These are phyloP conservation scores for Pyrus betulifolia DNA, from an alignment of 306 rosid genomes.

Conservation along the genomic window DNA sequence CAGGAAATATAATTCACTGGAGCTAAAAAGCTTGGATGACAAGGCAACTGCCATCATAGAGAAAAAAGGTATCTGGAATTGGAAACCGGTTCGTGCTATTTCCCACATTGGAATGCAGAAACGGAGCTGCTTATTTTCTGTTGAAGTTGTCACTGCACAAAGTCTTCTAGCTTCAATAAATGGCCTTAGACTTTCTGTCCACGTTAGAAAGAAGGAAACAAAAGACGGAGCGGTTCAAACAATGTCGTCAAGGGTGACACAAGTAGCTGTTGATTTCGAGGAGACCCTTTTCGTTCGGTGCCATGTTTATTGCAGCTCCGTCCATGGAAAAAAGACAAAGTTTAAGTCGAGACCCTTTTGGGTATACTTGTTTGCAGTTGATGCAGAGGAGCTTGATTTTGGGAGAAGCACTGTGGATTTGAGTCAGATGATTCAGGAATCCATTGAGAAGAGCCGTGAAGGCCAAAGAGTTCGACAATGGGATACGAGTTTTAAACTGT, in stretches of 20 bases:
- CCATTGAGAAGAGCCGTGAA: constrained; percentile 53
- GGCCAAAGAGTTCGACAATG: constrained; percentile 74
- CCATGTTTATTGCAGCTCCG: constrained; percentile 51
- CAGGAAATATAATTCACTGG: constrained; percentile 8
- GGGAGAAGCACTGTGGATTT: constrained; percentile 70
- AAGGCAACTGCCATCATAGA: constrained; percentile 26
- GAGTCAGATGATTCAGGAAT: constrained; percentile 60
- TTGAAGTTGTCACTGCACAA: constrained; percentile 76
- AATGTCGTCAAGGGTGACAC: constrained; percentile 86
- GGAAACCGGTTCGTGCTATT: constrained; percentile 92
- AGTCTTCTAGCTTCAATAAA: constrained; percentile 93
- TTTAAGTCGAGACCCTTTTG: constrained; percentile 80
- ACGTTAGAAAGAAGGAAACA: constrained; percentile 90
- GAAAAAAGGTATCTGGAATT: constrained; percentile 86
- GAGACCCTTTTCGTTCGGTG: constrained; percentile 85
- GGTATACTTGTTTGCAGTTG: constrained; percentile 74
- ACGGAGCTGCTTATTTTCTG: constrained; percentile 73
- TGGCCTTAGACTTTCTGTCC: constrained; percentile 72
- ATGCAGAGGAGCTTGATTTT: constrained; percentile 81
- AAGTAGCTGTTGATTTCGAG: constrained; percentile 92
- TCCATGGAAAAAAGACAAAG: constrained; percentile 43
- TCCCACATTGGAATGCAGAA: constrained; percentile 83
- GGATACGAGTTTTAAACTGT: constrained; percentile 63
- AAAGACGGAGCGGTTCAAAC: constrained; percentile 89
- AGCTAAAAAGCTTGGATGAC: constrained; percentile 28